A percentile compares a stretch with the other conserved stretches of the same genome.
Conservation (phyloP, 352 stramenopile genomes). For the Pythium brachiatum region DNA sequence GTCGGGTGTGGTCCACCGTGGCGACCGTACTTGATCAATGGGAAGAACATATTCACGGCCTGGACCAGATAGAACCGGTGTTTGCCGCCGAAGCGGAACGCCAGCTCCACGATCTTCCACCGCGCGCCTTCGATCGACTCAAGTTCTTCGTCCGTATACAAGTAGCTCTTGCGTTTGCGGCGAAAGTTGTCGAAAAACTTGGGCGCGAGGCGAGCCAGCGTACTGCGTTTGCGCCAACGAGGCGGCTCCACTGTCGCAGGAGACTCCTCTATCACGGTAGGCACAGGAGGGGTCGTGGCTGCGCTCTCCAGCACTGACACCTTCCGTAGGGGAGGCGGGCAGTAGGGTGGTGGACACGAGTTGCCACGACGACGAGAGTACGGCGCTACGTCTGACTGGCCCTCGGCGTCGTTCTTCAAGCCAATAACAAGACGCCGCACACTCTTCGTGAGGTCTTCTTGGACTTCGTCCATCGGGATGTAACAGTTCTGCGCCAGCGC, state of each 20-base stretch:
- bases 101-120: conserved; percentile 86
- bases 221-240: conserved; percentile 45
- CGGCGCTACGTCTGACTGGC: conserved; percentile 20
- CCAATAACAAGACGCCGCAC: conserved; percentile 75
- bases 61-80: conserved; percentile 85
- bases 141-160: conserved; percentile 80
- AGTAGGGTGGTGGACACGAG: conserved; percentile 57
- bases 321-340: background rate
- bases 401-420: conserved; percentile 67
- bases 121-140: conserved; percentile 73
- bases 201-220: conserved; percentile 56
- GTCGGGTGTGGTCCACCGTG: conserved; percentile 67
- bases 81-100: conserved; percentile 82
- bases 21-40: conserved; percentile 76
- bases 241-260: conserved; percentile 2
- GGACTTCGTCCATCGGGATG: conserved; percentile 44
- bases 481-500: conserved; percentile 17
- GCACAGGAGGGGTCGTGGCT: background rate
- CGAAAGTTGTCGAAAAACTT: conserved; percentile 64
- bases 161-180: conserved; percentile 67
- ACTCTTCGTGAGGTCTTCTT: conserved; percentile 67
- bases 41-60: conserved; percentile 85
- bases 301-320: background rate
- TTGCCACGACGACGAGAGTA: conserved; percentile 48
- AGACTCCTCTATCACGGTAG: background rate